These are phyloP conservation scores for Hypoxylon sp. DNA, from an alignment of 2,329 filamentous ascomycete genomes.

Conservation along the genomic window DNA sequence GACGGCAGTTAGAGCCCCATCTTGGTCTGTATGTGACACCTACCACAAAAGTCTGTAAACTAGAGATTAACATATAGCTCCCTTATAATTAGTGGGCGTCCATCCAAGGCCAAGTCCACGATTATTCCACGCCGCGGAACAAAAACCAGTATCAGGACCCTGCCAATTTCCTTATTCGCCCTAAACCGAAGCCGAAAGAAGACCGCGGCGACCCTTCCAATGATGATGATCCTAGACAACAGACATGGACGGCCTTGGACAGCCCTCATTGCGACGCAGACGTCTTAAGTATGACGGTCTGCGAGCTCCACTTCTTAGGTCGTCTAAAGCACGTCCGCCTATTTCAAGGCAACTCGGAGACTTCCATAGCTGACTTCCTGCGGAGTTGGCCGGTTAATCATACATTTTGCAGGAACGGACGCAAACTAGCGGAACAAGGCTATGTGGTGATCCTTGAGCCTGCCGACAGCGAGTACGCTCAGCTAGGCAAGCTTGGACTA, in stretches of 20 bases:
- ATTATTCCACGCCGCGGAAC: not conserved
- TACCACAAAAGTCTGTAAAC: not conserved
- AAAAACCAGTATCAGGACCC: conserved; percentile 27
- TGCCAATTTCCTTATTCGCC: conserved; percentile 42
- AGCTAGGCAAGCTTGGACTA: conserved; percentile 6
- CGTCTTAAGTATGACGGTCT: conserved; percentile 36
- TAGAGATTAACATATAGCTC: not conserved
- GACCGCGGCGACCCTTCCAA: not conserved
- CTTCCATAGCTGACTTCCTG: not conserved
- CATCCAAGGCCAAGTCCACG: conserved; percentile 35
- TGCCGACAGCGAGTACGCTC: conserved; percentile 5
- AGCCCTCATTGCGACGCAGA: conserved; percentile 38
- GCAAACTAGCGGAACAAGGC: conserved; percentile 10
- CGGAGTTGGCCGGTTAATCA: not conserved
- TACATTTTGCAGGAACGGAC: not conserved
- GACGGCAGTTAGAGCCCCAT: conserved; percentile 33
- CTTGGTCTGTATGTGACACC: conserved; percentile 44
- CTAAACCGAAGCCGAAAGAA: conserved; percentile 1
- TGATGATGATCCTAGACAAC: not conserved
- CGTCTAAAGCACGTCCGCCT: conserved; percentile 35
- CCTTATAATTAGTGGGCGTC: conserved; percentile 39
- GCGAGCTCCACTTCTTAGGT: conserved; percentile 46
- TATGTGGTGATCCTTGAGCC: conserved; percentile 25
- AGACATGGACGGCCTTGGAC: conserved; percentile 34
- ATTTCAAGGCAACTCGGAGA: not conserved